Evolutionary conservation across 1,284 basidiomycete genomes (phyloP).

Genomic region (Marasmius oreades): DNA sequence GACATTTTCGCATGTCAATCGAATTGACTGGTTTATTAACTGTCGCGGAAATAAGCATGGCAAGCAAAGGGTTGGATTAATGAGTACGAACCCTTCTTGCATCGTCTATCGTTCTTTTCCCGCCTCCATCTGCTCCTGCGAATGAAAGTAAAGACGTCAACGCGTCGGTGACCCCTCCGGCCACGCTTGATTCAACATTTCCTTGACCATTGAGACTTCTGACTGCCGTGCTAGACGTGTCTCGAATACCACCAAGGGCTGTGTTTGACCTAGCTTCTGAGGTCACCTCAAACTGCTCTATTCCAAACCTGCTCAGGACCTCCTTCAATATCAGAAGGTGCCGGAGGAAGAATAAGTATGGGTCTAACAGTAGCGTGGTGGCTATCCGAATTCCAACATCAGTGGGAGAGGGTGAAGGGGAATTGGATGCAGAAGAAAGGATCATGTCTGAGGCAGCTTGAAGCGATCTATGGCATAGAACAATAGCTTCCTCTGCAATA

Average conservation of each 20-base stretch:
- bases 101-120: neutral
- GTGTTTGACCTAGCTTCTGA: constrained; percentile 28
- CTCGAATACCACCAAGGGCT: constrained; percentile 27
- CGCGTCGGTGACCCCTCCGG: constrained; percentile 49
- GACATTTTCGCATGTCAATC: constrained; percentile 77
- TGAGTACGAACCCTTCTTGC: constrained; percentile 5
- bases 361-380: constrained; percentile 48
- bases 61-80: constrained; percentile 67
- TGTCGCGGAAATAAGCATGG: constrained; percentile 51
- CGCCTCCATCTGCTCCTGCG: neutral
- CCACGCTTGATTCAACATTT: neutral
- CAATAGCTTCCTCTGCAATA: constrained; percentile 87
- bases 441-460: constrained; percentile 67
- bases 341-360: constrained; percentile 80
- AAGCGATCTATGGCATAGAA: constrained; percentile 77
- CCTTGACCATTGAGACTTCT: constrained; percentile 13
- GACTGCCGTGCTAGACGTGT: constrained; percentile 45
- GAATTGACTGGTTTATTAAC: constrained; percentile 82
- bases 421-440: constrained; percentile 27
- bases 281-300: constrained; percentile 41
- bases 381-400: neutral
- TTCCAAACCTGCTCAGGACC: constrained; percentile 73
- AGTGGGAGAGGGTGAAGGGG: neutral
- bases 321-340: constrained; percentile 93
- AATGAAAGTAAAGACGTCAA: constrained; percentile 38